Evolutionary conservation across 345 rosid species (phyloP), one percentile per base, ranked within the genome.

Genomic region (Murraya koenigii): DNA sequence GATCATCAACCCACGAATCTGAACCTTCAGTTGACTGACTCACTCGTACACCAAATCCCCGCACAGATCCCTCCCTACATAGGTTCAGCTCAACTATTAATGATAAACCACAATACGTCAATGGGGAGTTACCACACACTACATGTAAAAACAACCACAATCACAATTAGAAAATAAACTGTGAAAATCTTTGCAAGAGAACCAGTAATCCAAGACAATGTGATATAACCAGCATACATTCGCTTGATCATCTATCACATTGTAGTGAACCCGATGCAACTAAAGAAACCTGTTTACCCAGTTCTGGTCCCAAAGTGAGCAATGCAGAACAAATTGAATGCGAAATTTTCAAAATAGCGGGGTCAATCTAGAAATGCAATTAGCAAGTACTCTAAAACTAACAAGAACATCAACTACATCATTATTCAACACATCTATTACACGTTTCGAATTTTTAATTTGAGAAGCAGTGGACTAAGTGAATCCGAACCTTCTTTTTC

Each of bases 1-100:
- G 97, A 78, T 95, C 99, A 83, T 95, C 99, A 61, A 95, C 89
- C 99, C 98, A 93, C 2, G 99, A 90, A 83, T 95, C 99, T 3
- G 93, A 93, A 41, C 98, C 97, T 83, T 84, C 73, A 4, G 79
- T 82, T 14, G 97, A 95, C 77, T 92, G 95, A 39, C 84, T 61
- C 38, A 92, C 87, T 2, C 97, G 91, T 25, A 95, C 71, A 44
- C 98, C 98, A 77, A 84, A 91, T 35, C 98, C 97, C 60, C 88
- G 87, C 33, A 81, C 62, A 44, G 99, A 93, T 64, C 97, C 98
- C 80, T 95, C 98, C 84, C 98, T 95, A 59, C 75, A 82, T 41
- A 69, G 33, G 75, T 19, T 75, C 56, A 32, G 30, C 9, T 58
- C 67, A 64, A 75, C 59, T n/a, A 58, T 35, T 58, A 66, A 76